Evolutionary conservation across 441 rosid genomes (phyloP).

Genomic region (Metrosideros polymorpha): DNA sequence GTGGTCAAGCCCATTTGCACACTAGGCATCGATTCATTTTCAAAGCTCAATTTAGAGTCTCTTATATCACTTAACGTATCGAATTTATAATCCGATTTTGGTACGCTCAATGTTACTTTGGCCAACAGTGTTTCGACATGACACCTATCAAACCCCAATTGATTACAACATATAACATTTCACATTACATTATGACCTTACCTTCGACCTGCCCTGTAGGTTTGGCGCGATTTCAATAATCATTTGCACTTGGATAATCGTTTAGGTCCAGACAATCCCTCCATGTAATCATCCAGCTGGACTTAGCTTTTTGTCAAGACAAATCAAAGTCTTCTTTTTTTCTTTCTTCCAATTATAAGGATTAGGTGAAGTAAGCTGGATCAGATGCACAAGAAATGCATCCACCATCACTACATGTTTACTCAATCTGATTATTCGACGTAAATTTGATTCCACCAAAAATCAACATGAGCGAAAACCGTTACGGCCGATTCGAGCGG

Average conservation of each 20-base stretch:
- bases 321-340: background rate
- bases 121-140: background rate
- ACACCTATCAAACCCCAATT: background rate
- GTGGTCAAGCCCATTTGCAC: background rate
- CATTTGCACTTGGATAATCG: background rate
- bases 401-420: background rate
- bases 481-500: background rate
- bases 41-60: background rate
- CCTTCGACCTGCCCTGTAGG: background rate
- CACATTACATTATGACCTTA: too few species aligned
- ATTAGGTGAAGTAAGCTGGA: background rate
- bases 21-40: background rate
- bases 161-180: background rate
- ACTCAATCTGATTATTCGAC: background rate
- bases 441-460: background rate
- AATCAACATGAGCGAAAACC: background rate
- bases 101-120: background rate
- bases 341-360: background rate
- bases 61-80: background rate
- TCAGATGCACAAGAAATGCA: background rate
- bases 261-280: background rate
- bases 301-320: background rate
- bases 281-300: too few species aligned
- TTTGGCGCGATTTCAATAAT: background rate
- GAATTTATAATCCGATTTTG: background rate